Conservation (phyloP, 257 asterid species). For the Przewalskia tangutica region DNA sequence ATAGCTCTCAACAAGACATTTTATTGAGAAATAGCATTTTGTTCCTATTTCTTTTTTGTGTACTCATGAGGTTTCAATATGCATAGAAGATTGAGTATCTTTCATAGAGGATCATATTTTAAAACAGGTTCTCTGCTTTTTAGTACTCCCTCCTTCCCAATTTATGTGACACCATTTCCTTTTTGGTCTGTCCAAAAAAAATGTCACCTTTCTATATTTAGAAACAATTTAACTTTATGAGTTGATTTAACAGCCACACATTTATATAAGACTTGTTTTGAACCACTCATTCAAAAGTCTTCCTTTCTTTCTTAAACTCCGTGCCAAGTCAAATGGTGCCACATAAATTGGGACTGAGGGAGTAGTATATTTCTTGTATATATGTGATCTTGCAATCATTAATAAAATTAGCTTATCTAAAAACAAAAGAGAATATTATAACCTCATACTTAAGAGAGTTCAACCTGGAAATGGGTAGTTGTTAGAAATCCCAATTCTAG, state of each 20-base stretch:
- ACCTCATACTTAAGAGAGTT: not conserved
- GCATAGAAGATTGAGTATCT: not conserved
- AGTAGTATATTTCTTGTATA: not conserved
- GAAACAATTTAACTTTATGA: no score
- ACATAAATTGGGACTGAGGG: no score
- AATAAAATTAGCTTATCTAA: not conserved
- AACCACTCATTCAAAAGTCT: no score
- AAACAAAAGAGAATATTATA: not conserved
- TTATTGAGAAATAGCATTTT: not conserved
- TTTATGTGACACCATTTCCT: no score
- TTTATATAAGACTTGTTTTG: no score
- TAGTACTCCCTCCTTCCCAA: not conserved
- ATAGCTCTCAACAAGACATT: not conserved
- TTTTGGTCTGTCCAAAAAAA: no score
- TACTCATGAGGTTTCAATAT: not conserved
- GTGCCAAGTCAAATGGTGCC: no score
- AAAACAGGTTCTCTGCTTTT: not conserved
- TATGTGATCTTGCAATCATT: not conserved
- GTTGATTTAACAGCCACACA: no score
- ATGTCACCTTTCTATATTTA: no score
- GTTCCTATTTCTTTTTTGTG: slow-evolving; percentile 1
- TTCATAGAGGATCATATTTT: not conserved
- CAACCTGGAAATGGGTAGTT: not conserved
- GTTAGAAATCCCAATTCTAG: not conserved
- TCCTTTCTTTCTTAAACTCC: no score